Evolutionary conservation across 305 asterid genomes (phyloP), one percentile per base, ranked within the genome.

Genomic region (Fraxinus dipetala): DNA sequence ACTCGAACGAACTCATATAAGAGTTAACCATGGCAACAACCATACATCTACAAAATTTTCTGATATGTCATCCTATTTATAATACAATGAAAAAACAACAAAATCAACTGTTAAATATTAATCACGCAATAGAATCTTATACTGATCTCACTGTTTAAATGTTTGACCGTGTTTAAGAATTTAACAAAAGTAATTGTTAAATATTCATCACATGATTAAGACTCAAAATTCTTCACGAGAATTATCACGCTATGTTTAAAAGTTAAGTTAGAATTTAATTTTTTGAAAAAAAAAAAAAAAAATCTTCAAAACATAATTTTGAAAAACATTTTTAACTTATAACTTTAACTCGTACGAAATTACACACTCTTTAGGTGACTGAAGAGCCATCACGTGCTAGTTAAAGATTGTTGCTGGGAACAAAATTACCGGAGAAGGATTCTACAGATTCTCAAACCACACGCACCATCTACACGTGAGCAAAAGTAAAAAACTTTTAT

Each of bases 321-420:
- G 28, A 56, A 56, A 56, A 56, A 18, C 13, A 20, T 56, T 54
- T n/a, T n/a, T 5, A 18, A 51, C 61, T 48, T 3, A 3, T 6
- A 54, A 54, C 24, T 56, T 9, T 26, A 63, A 63, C 31, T 63
- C 31, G 32, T 24, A 24, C 5, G 16, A 63, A 63, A 63, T 65
- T 11, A 24, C 84, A 81, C 36, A 79, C 84, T 81, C 72, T 77
- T 81, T 79, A 76, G 84, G 78, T 45, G 48, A 79, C 56, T 84
- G 89, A 81, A 79, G 81, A 84, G 82, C 86, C 78, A 79, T 76
- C 88, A 88, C 79, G 87, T 88, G 87, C 80, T 51, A 18, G 85
- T 84, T 73, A 82, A 82, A 78, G 54, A 59, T 76, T 81, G 20
- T 80, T 22, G 30, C 76, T 24, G 65, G 65, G 65, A 35, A 80